Conservation (phyloP, 768 basidiomycete genomes). For the Strobilomyces dryophilus region DNA sequence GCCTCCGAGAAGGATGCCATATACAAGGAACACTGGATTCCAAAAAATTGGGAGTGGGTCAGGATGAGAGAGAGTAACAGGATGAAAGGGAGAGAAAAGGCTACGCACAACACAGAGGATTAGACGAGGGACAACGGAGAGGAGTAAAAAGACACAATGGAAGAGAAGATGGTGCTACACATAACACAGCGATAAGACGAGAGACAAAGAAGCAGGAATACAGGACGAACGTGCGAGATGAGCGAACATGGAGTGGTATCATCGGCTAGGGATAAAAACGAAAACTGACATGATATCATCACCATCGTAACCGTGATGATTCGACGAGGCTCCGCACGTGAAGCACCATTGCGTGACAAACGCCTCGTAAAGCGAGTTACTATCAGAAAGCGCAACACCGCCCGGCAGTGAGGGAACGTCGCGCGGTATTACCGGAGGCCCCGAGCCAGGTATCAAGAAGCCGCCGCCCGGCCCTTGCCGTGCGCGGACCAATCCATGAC, state of each 20-base stretch:
- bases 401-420: not conserved
- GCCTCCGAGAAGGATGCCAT: too few relatives aligned
- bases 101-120: too few relatives aligned
- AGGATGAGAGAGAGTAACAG: too few relatives aligned
- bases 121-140: too few relatives aligned
- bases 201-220: not conserved
- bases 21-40: too few relatives aligned
- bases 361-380: conserved; percentile 48
- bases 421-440: conserved; percentile 14
- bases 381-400: not conserved
- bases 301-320: conserved; percentile 6
- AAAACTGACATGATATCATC: conserved; percentile 19
- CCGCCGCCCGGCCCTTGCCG: not conserved
- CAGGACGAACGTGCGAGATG: not conserved
- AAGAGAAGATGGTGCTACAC: too few relatives aligned
- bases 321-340: conserved; percentile 41
- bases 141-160: too few relatives aligned
- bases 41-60: too few relatives aligned
- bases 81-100: too few relatives aligned
- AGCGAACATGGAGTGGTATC: conserved; percentile 1
- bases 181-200: too few relatives aligned
- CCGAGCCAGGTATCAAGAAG: too few relatives aligned
- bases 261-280: too few relatives aligned
- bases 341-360: conserved; percentile 70
- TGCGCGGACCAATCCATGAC: conserved; percentile 20